A percentile compares a stretch with the other conserved stretches of the same genome.
phyloP scores from a whole-genome alignment of 163 green algal genomes.

The Chlorella variabilis region DNA sequence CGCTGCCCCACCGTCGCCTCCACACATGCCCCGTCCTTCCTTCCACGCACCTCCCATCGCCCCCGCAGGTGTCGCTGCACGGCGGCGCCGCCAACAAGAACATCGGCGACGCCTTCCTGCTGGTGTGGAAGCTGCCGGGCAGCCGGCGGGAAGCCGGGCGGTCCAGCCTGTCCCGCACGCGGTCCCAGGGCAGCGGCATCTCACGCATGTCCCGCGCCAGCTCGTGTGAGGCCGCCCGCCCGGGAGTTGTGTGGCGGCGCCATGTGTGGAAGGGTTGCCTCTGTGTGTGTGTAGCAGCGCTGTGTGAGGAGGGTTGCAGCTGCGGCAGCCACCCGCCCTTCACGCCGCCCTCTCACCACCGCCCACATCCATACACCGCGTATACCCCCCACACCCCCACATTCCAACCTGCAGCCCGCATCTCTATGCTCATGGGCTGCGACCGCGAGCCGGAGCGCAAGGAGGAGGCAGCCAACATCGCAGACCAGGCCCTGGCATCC shows the following conservation, averaged over 20 bases:
- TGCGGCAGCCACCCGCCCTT: too few relatives aligned
- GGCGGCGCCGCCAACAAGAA: conserved; percentile 97
- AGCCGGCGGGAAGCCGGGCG: neutral
- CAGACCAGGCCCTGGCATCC: conserved; percentile 87
- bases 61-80: conserved; percentile 63
- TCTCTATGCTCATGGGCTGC: neutral
- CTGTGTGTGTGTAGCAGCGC: too few relatives aligned
- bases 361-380: neutral
- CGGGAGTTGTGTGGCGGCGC: too few relatives aligned
- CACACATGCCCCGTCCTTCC: too few relatives aligned
- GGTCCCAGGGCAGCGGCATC: conserved; percentile 12
- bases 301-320: neutral
- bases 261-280: too few relatives aligned
- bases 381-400: neutral
- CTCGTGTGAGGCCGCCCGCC: neutral
- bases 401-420: neutral
- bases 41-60: too few relatives aligned
- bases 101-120: conserved; percentile 96
- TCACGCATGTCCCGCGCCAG: neutral
- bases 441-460: neutral
- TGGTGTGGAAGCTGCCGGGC: conserved; percentile 69
- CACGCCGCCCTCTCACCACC: neutral
- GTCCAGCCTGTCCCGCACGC: neutral
- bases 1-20: too few relatives aligned
- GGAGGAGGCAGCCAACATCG: conserved; percentile 30